These are phyloP conservation scores for Solanum phureja DNA, from an alignment of 257 asterid genomes.

Conservation along the genomic window DNA sequence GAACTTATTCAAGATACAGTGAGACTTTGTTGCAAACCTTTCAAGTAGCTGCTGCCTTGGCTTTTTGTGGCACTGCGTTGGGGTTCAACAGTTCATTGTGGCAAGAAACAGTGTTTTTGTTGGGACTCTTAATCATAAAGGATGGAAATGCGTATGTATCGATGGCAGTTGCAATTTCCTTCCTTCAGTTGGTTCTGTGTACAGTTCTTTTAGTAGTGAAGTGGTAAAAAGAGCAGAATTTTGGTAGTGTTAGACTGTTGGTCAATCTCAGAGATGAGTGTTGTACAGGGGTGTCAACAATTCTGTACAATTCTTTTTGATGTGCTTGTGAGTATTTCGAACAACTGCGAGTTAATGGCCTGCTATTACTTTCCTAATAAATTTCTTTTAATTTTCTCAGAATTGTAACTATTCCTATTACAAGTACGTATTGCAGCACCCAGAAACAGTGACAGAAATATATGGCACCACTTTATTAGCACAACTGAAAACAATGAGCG, in stretches of 20 bases:
- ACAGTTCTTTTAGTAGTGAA: background rate
- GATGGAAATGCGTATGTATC: background rate
- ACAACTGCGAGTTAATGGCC: background rate
- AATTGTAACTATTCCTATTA: background rate
- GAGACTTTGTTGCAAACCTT: background rate
- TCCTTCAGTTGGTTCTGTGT: background rate
- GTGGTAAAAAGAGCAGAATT: background rate
- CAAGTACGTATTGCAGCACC: background rate
- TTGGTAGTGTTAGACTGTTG: background rate
- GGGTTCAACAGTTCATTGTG: background rate
- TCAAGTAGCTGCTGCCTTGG: background rate
- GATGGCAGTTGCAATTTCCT: background rate
- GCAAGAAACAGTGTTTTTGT: background rate
- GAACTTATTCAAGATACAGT: constrained; percentile 59
- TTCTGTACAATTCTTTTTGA: background rate
- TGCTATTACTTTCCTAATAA: too few species aligned
- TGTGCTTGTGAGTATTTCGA: background rate
- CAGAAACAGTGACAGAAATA: too few species aligned
- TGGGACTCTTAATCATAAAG: background rate
- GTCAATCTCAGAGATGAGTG: background rate
- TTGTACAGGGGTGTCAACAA: background rate
- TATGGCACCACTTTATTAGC: too few species aligned
- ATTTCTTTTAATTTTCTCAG: background rate
- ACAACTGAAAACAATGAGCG: too few species aligned
- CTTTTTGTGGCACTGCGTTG: background rate